These are phyloP conservation scores for Pichia sporocuriosa DNA, from an alignment of 805 yeast species.

Conservation along the genomic window DNA sequence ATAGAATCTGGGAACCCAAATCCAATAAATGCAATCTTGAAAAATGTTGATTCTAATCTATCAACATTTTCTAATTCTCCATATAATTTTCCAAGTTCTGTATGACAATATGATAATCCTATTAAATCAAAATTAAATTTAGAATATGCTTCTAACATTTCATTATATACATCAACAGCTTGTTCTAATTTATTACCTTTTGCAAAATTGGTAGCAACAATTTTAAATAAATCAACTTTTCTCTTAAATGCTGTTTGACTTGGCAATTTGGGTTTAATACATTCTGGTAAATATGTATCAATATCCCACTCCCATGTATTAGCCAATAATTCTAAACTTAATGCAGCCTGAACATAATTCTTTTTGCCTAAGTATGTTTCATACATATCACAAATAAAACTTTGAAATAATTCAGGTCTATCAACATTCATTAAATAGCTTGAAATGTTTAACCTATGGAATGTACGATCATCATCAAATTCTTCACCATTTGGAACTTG, in stretches of 20 bases:
- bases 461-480: conserved; percentile 81
- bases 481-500: conserved; percentile 76
- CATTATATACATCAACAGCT: conserved; percentile 73
- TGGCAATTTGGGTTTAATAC: conserved; percentile 66
- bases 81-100: conserved; percentile 62
- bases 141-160: conserved; percentile 68
- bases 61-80: conserved; percentile 60
- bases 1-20: conserved; percentile 75
- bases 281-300: conserved; percentile 46
- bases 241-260: conserved; percentile 74
- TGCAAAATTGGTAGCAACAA: conserved; percentile 62
- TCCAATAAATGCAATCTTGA: conserved; percentile 75
- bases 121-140: conserved; percentile 65
- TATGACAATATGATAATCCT: conserved; percentile 67
- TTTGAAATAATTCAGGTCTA: conserved; percentile 71
- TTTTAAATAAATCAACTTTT: conserved; percentile 62
- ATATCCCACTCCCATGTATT: conserved; percentile 71
- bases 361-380: conserved; percentile 52
- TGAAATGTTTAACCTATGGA: conserved; percentile 68
- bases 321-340: conserved; percentile 71
- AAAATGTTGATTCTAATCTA: conserved; percentile 68
- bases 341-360: conserved; percentile 76
- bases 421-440: conserved; percentile 71
- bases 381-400: conserved; percentile 70
- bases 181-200: conserved; percentile 72